Evolutionary conservation across 2,329 filamentous ascomycete genomes (phyloP), one percentile per base, ranked within the genome.

Genomic region (Stromatinia cepivora): DNA sequence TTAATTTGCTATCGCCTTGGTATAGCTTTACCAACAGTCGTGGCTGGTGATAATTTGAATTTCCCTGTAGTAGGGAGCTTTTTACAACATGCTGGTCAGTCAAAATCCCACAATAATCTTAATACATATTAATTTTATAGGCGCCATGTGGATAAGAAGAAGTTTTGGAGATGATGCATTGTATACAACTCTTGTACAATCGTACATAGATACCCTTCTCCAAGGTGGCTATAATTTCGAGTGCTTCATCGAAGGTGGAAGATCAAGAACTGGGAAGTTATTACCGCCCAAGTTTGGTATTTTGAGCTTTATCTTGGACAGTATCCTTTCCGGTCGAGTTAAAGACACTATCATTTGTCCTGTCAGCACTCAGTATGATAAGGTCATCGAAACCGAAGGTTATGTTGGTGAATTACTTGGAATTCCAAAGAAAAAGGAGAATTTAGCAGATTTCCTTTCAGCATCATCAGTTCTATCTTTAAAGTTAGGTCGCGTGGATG

Each of bases 331-430:
- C 0, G 93, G 94, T 0, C 87, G 94, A 9, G 93, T 97, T 0
- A 85, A 96, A 59, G 95, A 99, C 79, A 90, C 93, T 45, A 92
- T 97, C 54, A 93, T 99, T 66, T 97, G 94, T 75, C 95, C 95
- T 0, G 95, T 99, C 58, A 96, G 92, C 79, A 97, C 94, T 0
- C 95, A 99, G 78, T 99, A 99, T 78, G 95, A 99, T 83, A 99
- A 98, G 78, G 95, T 99, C 69, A 96, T 99, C 70, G 95, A 99
- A 80, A 97, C 96, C 0, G 93, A 97, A 80, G 95, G 93, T 7
- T 99, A 99, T 77, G 94, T 98, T 57, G 95, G 90, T 46, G 95
- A 99, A 79, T 86, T 99, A 2, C 85, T 99, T 0, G 95, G 95
- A 4, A 90, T 96, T 71, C 95, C 95, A 0, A 99, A 99, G 80